These are phyloP conservation scores for Asclepias syriaca DNA, from an alignment of 257 asterid species.

Conservation along the genomic window DNA sequence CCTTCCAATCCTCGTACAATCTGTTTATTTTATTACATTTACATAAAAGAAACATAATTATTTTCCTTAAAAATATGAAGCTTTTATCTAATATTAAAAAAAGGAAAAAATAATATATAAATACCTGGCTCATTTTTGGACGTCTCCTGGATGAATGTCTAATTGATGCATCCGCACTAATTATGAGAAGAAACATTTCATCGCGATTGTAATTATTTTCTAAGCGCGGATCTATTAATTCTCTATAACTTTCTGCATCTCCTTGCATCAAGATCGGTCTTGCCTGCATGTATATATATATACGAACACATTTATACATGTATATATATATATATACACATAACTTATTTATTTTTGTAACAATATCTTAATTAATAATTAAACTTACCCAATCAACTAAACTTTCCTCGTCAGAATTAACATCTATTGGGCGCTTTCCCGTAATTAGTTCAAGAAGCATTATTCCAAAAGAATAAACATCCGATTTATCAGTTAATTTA, in stretches of 20 bases:
- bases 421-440: slow-evolving; percentile 63
- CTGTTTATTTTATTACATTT: slow-evolving; percentile 20
- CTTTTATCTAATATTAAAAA: too few relatives aligned
- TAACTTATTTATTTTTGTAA: too few relatives aligned
- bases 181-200: slow-evolving; percentile 74
- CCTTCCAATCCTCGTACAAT: slow-evolving; percentile 87
- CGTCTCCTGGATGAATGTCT: slow-evolving; percentile 85
- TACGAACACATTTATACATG: background rate
- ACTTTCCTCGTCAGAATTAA: slow-evolving; percentile 55
- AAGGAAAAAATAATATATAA: too few relatives aligned
- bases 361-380: too few relatives aligned
- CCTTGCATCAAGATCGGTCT: slow-evolving; percentile 52
- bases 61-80: too few relatives aligned
- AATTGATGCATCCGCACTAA: slow-evolving; percentile 60
- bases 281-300: slow-evolving; percentile 33
- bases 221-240: slow-evolving; percentile 61
- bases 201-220: slow-evolving; percentile 53
- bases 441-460: slow-evolving; percentile 81
- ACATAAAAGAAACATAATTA: too few relatives aligned
- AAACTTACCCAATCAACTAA: slow-evolving; percentile 77
- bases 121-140: slow-evolving; percentile 88
- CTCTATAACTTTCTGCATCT: slow-evolving; percentile 60
- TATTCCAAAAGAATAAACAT: slow-evolving; percentile 75
- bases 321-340: too few relatives aligned
- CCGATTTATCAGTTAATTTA: slow-evolving; percentile 83